phyloP scores from a whole-genome alignment of 176 grass and related monocot species.

The Zea luxurians region DNA sequence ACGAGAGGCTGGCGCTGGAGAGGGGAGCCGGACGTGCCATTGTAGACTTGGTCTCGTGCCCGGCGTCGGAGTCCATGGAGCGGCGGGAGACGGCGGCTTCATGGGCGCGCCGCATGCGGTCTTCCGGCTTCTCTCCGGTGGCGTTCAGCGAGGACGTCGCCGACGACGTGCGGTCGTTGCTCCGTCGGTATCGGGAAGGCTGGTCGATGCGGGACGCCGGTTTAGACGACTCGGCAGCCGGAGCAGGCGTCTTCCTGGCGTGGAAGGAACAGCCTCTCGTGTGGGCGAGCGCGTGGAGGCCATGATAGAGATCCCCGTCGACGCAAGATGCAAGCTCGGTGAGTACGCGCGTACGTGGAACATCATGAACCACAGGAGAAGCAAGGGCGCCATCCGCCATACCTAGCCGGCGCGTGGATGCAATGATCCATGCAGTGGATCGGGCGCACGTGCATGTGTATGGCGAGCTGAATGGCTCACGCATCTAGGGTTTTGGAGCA shows the following conservation, averaged over 20 bases:
- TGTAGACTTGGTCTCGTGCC: conserved; percentile 86
- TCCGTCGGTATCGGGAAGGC: conserved; percentile 84
- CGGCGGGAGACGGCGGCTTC: conserved; percentile 67
- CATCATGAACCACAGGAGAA: conserved; percentile 1
- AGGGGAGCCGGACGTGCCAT: conserved; percentile 70
- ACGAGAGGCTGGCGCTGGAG: conserved; percentile 87
- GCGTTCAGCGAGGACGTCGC: conserved; percentile 91
- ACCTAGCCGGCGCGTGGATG: background rate
- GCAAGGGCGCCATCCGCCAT: conserved; percentile 9
- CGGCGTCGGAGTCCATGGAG: conserved; percentile 69
- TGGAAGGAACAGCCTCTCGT: conserved; percentile 97
- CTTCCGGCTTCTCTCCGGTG: conserved; percentile 67
- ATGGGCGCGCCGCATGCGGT: conserved; percentile 66
- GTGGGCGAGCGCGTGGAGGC: conserved; percentile 95
- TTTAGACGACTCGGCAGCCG: conserved; percentile 50
- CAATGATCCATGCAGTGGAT: conserved; percentile 38
- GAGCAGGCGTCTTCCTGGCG: conserved; percentile 69
- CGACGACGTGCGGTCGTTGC: conserved; percentile 82
- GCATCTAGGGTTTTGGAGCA: conserved; percentile 54
- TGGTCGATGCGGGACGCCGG: conserved; percentile 75
- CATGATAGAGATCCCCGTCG: conserved; percentile 47
- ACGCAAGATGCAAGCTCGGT: conserved; percentile 29
- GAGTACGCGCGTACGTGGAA: conserved; percentile 16
- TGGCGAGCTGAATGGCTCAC: conserved; percentile 30
- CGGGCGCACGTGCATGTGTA: conserved; percentile 23